These are phyloP conservation scores for Viola pubescens DNA, from an alignment of 441 rosid genomes.

Conservation along the genomic window DNA sequence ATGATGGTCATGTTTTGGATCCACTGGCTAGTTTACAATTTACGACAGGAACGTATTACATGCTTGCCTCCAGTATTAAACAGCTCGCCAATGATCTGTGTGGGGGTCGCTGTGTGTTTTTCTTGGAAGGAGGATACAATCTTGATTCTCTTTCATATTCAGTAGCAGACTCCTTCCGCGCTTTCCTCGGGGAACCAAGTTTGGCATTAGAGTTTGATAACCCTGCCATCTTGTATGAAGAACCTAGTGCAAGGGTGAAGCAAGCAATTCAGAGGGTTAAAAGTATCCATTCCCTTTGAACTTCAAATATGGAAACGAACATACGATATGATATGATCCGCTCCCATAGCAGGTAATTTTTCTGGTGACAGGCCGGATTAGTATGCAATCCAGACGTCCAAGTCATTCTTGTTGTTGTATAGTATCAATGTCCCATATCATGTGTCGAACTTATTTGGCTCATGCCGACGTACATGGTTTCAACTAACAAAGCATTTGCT, in stretches of 20 bases:
- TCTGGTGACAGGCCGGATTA: too few relatives aligned
- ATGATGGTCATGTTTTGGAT: conserved; percentile 79
- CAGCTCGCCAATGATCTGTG: conserved; percentile 79
- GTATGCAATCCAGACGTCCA: too few relatives aligned
- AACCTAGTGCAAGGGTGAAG: conserved; percentile 62
- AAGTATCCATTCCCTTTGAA: conserved; percentile 60
- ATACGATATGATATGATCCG: too few relatives aligned
- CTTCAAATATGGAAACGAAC: neutral
- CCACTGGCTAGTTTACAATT: conserved; percentile 80
- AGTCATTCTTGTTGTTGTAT: too few relatives aligned
- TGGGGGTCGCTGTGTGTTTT: conserved; percentile 78
- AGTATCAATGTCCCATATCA: too few relatives aligned
- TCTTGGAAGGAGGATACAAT: conserved; percentile 96
- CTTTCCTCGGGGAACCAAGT: conserved; percentile 75
- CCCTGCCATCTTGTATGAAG: conserved; percentile 77
- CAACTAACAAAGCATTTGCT: too few relatives aligned
- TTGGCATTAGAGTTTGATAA: conserved; percentile 69
- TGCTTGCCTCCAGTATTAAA: conserved; percentile 63
- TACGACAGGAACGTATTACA: conserved; percentile 82
- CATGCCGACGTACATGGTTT: too few relatives aligned
- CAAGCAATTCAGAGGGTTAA: conserved; percentile 67
- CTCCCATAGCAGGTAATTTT: too few relatives aligned
- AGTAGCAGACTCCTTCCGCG: conserved; percentile 80
- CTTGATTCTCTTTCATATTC: conserved; percentile 81
- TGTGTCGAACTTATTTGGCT: too few relatives aligned